Conservation (phyloP, 352 stramenopile genomes). For the Phytophthora pistaciae region DNA sequence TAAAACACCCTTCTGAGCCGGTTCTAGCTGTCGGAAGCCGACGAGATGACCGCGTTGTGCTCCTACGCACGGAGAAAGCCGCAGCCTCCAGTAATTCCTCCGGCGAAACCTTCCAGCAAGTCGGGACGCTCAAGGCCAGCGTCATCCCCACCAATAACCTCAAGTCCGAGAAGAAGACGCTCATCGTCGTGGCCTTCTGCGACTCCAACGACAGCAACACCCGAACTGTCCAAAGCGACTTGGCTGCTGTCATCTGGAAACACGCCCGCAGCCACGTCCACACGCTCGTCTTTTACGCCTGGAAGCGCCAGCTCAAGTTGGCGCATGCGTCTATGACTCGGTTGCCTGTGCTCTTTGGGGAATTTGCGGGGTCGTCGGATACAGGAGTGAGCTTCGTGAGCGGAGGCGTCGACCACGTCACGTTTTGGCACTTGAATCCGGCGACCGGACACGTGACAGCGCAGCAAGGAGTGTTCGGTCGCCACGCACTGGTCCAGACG, state of each 20-base stretch:
- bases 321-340: conserved; percentile 56
- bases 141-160: conserved; percentile 1
- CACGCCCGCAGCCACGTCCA: conserved; percentile 44
- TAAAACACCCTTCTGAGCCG: conserved; percentile 56
- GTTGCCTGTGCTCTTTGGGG: conserved; percentile 65
- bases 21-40: conserved; percentile 53
- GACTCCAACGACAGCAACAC: conserved; percentile 18
- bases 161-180: conserved; percentile 8
- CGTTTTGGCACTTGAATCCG: conserved; percentile 66
- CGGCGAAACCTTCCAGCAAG: conserved; percentile 40
- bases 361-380: conserved; percentile 39
- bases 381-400: conserved; percentile 53
- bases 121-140: conserved; percentile 33
- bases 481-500: conserved; percentile 63
- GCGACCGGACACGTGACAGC: conserved; percentile 55
- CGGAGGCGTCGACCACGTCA: conserved; percentile 76
- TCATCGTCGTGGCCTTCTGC: conserved; percentile 44
- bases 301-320: conserved; percentile 46
- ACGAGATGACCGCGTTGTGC: conserved; percentile 36
- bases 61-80: conserved; percentile 43
- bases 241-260: conserved; percentile 70
- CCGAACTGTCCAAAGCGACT: conserved; percentile 38
- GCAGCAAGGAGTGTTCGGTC: conserved; percentile 75
- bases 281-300: conserved; percentile 56
- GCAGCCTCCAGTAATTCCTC: background rate